Evolutionary conservation across 768 basidiomycete genomes (phyloP).

Genomic region (Asterophora parasitica): DNA sequence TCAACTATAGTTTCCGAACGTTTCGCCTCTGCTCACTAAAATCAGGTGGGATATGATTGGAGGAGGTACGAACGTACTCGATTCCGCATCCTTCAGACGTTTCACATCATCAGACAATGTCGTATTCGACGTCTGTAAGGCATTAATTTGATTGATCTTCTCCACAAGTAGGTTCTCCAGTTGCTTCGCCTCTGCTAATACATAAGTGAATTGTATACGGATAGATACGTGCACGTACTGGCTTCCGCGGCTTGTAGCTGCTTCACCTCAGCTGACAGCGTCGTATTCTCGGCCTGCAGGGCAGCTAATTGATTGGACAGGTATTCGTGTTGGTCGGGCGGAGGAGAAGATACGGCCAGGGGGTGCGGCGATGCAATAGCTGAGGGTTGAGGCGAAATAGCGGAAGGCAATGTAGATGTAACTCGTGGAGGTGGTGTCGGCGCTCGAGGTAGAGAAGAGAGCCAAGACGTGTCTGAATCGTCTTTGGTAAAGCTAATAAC

Average conservation of each 20-base stretch:
- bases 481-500: slow-evolving; percentile 37
- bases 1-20: slow-evolving; percentile 3
- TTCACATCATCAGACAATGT: slow-evolving; percentile 17
- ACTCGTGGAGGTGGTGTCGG: slow-evolving; percentile 28
- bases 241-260: slow-evolving; percentile 8
- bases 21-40: slow-evolving; percentile 5
- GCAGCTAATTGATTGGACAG: slow-evolving; percentile 14
- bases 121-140: slow-evolving; percentile 20
- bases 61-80: slow-evolving; percentile 8
- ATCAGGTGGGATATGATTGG: neutral
- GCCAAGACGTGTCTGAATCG: slow-evolving; percentile 51
- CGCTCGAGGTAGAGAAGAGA: slow-evolving; percentile 51
- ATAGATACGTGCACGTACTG: slow-evolving; percentile 5
- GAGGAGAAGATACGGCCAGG: slow-evolving; percentile 2
- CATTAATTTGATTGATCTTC: slow-evolving; percentile 8
- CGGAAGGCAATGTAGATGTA: slow-evolving; percentile 14
- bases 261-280: slow-evolving; percentile 16
- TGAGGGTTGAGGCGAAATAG: slow-evolving; percentile 19
- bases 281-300: slow-evolving; percentile 20
- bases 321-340: slow-evolving; percentile 9
- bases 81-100: slow-evolving; percentile 8
- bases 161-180: too few relatives aligned
- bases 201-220: too few relatives aligned
- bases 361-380: slow-evolving; percentile 14
- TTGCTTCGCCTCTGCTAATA: too few relatives aligned